Conservation (phyloP, 108 stramenopile genomes). For the Conticribra weissflogii region DNA sequence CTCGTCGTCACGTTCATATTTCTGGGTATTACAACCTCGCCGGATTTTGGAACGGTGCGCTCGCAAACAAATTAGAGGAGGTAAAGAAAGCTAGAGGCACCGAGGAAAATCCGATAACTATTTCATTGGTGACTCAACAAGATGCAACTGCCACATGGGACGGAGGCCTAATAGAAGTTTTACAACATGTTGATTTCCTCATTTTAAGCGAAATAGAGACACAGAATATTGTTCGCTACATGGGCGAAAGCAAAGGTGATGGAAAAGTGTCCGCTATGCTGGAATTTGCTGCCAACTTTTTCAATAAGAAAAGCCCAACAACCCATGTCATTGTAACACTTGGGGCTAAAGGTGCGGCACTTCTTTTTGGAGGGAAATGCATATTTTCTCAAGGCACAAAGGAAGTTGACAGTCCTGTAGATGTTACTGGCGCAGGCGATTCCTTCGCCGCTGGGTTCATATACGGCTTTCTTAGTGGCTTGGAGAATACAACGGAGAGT, state of each 20-base stretch:
- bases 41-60: slow-evolving; percentile 63
- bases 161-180: slow-evolving; percentile 62
- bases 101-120: slow-evolving; percentile 29
- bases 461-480: slow-evolving; percentile 47
- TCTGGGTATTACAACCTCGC: slow-evolving; percentile 78
- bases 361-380: slow-evolving; percentile 48
- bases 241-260: slow-evolving; percentile 1
- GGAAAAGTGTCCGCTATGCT: slow-evolving; percentile 2
- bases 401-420: slow-evolving; percentile 32
- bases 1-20: slow-evolving; percentile 61
- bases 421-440: slow-evolving; percentile 88
- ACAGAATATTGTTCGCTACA: slow-evolving; percentile 36
- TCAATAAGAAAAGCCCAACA: slow-evolving; percentile 30
- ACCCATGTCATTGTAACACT: slow-evolving; percentile 67
- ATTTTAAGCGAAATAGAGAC: slow-evolving; percentile 80
- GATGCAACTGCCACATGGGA: slow-evolving; percentile 79
- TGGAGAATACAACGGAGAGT: slow-evolving; percentile 24
- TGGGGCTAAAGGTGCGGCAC: slow-evolving; percentile 63
- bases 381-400: slow-evolving; percentile 43
- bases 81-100: slow-evolving; percentile 22
- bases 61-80: slow-evolving; percentile 45
- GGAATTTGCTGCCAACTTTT: slow-evolving; percentile 46
- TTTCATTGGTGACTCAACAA: slow-evolving; percentile 74
- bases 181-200: slow-evolving; percentile 66
- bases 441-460: slow-evolving; percentile 82